Conservation (phyloP, 352 stramenopile species). For the Phytophthora kernoviae region DNA sequence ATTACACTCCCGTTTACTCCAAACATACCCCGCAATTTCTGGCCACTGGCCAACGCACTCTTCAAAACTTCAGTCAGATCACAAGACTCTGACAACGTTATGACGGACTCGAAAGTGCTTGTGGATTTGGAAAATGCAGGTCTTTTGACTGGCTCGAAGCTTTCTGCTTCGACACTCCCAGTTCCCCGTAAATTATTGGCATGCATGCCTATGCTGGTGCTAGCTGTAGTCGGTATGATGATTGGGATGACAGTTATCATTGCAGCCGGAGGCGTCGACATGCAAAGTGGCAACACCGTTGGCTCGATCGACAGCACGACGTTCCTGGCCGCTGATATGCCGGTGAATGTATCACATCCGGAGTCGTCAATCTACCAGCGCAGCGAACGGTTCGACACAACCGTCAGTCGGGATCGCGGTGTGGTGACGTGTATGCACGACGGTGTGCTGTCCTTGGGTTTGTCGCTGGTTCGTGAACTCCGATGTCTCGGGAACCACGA, state of each 20-base stretch:
- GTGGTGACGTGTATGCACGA: slow-evolving; percentile 46
- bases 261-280: slow-evolving; percentile 10
- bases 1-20: not conserved
- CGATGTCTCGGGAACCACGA: slow-evolving; percentile 41
- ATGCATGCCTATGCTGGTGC: slow-evolving; percentile 19
- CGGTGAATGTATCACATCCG: slow-evolving; percentile 15
- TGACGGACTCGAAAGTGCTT: not conserved
- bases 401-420: slow-evolving; percentile 27
- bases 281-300: slow-evolving; percentile 12
- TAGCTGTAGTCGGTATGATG: slow-evolving; percentile 22
- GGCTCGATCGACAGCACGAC: slow-evolving; percentile 12
- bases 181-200: slow-evolving; percentile 17
- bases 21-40: not conserved
- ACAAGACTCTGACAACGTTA: not conserved
- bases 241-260: slow-evolving; percentile 27
- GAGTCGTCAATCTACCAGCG: slow-evolving; percentile 26
- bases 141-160: slow-evolving; percentile 6
- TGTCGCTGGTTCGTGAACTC: slow-evolving; percentile 48
- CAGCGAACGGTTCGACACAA: slow-evolving; percentile 31
- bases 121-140: slow-evolving; percentile 16
- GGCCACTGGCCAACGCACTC: not conserved
- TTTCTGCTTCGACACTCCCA: slow-evolving; percentile 6
- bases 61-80: not conserved
- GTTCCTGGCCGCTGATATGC: slow-evolving; percentile 17
- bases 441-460: slow-evolving; percentile 31